These are phyloP conservation scores for Picea glauca DNA, from an alignment of 75 land plant genomes.

Conservation along the genomic window DNA sequence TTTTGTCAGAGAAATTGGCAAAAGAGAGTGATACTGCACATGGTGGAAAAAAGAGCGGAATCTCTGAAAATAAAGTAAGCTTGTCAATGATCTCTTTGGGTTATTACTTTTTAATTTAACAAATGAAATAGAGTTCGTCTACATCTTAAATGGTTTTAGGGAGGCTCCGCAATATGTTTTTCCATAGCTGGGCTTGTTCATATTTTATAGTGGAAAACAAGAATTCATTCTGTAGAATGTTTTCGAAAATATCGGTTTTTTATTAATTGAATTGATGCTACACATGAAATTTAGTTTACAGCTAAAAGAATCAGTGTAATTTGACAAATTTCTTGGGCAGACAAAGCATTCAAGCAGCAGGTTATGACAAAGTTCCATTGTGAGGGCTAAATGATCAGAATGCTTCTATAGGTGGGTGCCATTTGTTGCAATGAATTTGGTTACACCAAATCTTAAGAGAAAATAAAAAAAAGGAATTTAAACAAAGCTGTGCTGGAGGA, in stretches of 20 bases:
- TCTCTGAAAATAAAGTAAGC: conserved; percentile 1
- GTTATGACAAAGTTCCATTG: not conserved
- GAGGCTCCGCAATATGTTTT: not conserved
- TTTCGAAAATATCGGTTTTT: not conserved
- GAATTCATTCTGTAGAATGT: not conserved
- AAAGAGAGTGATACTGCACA: not conserved
- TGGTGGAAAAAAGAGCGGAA: not conserved
- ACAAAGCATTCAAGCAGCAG: not conserved
- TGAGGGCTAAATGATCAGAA: not conserved
- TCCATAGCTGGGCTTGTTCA: not conserved
- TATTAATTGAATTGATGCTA: no score
- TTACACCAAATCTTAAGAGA: not conserved
- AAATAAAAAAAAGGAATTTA: not conserved
- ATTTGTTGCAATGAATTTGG: not conserved
- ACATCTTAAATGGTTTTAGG: not conserved
- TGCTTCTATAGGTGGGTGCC: not conserved
- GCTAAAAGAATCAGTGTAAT: not conserved
- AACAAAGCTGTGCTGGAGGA: not conserved
- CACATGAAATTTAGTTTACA: not conserved
- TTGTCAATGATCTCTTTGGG: not conserved
- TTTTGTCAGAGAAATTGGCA: not conserved
- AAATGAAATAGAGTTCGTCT: not conserved
- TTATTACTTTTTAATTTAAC: not conserved
- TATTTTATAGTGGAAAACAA: not conserved
- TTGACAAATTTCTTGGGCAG: not conserved